Evolutionary conservation across 2,329 filamentous ascomycete genomes (phyloP).

Genomic region (Ascochyta pisi): DNA sequence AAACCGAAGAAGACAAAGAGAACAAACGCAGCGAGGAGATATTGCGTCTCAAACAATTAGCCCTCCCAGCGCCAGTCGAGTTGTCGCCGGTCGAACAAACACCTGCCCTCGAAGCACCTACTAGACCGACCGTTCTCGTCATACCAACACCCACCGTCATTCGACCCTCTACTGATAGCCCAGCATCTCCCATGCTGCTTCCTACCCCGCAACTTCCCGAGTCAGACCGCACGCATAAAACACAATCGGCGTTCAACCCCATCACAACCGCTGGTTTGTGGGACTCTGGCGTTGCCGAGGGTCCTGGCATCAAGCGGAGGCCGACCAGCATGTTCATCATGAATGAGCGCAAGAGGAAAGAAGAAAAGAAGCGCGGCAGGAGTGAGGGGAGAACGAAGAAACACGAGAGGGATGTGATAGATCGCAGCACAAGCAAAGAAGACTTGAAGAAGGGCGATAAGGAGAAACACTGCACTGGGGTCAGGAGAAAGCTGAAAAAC

Average conservation of each 20-base stretch:
- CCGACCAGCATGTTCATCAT: constrained; percentile 45
- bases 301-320: constrained; percentile 34
- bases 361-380: constrained; percentile 36
- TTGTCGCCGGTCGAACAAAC: constrained; percentile 10
- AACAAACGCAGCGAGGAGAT: constrained; percentile 41
- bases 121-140: not conserved
- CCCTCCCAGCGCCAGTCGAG: constrained; percentile 25
- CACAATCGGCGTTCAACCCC: constrained; percentile 43
- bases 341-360: constrained; percentile 42
- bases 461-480: constrained; percentile 4
- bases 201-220: constrained; percentile 24
- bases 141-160: constrained; percentile 26
- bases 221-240: constrained; percentile 32
- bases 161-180: constrained; percentile 19
- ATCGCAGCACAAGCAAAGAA: constrained; percentile 14
- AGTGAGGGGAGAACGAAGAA: constrained; percentile 35
- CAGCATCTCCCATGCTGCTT: constrained; percentile 17
- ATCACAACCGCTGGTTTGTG: constrained; percentile 45
- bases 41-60: constrained; percentile 41
- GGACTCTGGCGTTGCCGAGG: constrained; percentile 44
- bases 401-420: constrained; percentile 18
- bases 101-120: not conserved
- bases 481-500: constrained; percentile 6
- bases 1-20: constrained; percentile 44
- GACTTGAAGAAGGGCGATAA: constrained; percentile 3